phyloP scores from a whole-genome alignment of 2,329 filamentous ascomycete species.

The Bipolaris sorokiniana region DNA sequence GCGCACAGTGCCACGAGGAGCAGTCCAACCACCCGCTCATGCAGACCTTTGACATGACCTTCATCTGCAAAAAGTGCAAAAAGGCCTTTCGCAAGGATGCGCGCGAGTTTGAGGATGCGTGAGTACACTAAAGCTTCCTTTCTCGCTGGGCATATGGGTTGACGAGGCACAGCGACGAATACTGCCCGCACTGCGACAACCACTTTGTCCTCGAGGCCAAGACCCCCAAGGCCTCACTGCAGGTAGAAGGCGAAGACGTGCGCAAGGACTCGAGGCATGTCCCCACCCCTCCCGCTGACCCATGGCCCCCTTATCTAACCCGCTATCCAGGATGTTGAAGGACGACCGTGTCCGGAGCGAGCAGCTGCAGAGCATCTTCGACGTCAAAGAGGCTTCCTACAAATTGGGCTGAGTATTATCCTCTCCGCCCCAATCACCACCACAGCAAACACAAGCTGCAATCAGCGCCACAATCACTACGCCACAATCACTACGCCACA shows the following conservation, averaged over 20 bases:
- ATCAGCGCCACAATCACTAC: not conserved
- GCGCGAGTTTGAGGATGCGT: constrained; percentile 83
- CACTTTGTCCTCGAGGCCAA: constrained; percentile 93
- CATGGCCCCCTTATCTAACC: constrained; percentile 9
- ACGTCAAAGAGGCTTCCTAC: constrained; percentile 75
- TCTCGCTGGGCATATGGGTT: constrained; percentile 8
- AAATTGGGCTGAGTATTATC: constrained; percentile 68
- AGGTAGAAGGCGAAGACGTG: constrained; percentile 90
- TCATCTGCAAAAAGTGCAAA: constrained; percentile 98
- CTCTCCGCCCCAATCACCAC: not conserved
- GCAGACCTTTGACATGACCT: constrained; percentile 85
- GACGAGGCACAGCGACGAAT: constrained; percentile 73
- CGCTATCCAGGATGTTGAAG: constrained; percentile 73
- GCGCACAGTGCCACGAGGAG: constrained; percentile 90
- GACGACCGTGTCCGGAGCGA: constrained; percentile 77
- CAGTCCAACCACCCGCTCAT: constrained; percentile 76
- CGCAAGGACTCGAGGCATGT: constrained; percentile 74
- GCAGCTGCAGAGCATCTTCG: constrained; percentile 71
- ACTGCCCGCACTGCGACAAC: constrained; percentile 98
- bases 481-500: not conserved
- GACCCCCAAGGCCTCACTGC: constrained; percentile 79
- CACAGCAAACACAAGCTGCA: constrained; percentile 4
- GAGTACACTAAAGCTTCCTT: not conserved
- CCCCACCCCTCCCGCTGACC: no score
- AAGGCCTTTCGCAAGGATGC: constrained; percentile 97